Percentiles rank a stretch among this genome's conserved stretches.
Evolutionary conservation across 345 rosid species (phyloP).

Genomic region (Erodium maritimum): DNA sequence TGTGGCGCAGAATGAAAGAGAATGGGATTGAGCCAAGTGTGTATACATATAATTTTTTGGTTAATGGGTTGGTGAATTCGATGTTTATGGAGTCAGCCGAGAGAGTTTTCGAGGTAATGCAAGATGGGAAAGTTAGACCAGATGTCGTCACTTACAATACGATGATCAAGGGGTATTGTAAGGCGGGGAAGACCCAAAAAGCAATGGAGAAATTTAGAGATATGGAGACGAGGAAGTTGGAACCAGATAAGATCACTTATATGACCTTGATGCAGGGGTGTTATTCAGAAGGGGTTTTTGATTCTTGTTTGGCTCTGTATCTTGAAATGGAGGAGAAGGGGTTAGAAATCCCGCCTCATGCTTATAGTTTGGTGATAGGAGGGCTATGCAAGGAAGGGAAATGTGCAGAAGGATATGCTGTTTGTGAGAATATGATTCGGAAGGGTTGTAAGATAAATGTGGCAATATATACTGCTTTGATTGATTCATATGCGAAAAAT

Average conservation of each 20-base stretch:
- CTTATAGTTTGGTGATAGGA: slow-evolving; percentile 62
- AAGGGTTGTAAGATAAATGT: slow-evolving; percentile 54
- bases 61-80: slow-evolving; percentile 65
- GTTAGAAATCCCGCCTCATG: slow-evolving; percentile 62
- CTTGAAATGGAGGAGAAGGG: slow-evolving; percentile 80
- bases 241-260: slow-evolving; percentile 72
- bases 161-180: slow-evolving; percentile 77
- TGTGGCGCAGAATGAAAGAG: slow-evolving; percentile 83
- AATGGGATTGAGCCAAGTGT: slow-evolving; percentile 68
- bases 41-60: slow-evolving; percentile 58
- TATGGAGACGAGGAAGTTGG: slow-evolving; percentile 57
- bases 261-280: slow-evolving; percentile 76
- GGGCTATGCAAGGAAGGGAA: slow-evolving; percentile 77
- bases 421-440: slow-evolving; percentile 53
- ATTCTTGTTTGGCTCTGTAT: slow-evolving; percentile 58
- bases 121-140: slow-evolving; percentile 48
- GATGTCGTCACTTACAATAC: slow-evolving; percentile 71
- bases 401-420: slow-evolving; percentile 50
- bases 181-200: slow-evolving; percentile 50
- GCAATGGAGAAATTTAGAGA: slow-evolving; percentile 48
- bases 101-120: slow-evolving; percentile 67
- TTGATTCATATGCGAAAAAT: slow-evolving; percentile 62
- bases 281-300: slow-evolving; percentile 56
- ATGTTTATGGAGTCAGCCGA: slow-evolving; percentile 68
- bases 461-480: slow-evolving; percentile 66